Percentiles rank a stretch among this genome's conserved stretches.
Conservation (phyloP, 495 filamentous ascomycete genomes). For the Aspergillus bertholletiae region DNA sequence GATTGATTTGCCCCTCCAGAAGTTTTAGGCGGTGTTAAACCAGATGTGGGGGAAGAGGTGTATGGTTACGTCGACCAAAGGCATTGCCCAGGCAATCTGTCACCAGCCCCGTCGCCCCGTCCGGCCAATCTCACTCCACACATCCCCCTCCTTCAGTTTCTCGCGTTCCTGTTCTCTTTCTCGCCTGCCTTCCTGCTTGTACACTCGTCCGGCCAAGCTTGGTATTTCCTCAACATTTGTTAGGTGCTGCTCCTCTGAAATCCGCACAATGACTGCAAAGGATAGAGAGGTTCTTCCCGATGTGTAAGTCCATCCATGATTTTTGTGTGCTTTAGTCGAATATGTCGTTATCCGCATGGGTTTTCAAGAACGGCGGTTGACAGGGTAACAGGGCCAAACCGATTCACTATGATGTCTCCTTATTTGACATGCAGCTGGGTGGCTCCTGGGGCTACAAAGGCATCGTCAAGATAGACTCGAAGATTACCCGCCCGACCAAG, state of each 20-base stretch:
- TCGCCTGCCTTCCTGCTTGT: slow-evolving; percentile 15
- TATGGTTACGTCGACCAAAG: slow-evolving; percentile 26
- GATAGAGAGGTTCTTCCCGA: slow-evolving; percentile 53
- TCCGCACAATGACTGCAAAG: slow-evolving; percentile 41
- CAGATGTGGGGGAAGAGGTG: slow-evolving; percentile 42
- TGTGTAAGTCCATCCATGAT: slow-evolving; percentile 32
- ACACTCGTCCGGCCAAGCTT: slow-evolving; percentile 17
- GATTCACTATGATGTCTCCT: slow-evolving; percentile 76
- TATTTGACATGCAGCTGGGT: slow-evolving; percentile 72
- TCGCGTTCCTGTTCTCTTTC: slow-evolving; percentile 16
- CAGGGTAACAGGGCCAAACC: slow-evolving; percentile 66
- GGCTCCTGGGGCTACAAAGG: slow-evolving; percentile 80
- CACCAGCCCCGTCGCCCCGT: slow-evolving; percentile 22
- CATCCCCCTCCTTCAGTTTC: slow-evolving; percentile 13
- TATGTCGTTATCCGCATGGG: background rate
- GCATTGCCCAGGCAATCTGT: slow-evolving; percentile 22
- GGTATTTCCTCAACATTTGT: slow-evolving; percentile 10
- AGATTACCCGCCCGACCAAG: slow-evolving; percentile 58
- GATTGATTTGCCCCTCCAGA: background rate
- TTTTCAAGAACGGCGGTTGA: background rate
- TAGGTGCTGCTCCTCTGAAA: slow-evolving; percentile 37
- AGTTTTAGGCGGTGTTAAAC: background rate
- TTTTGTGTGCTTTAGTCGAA: background rate
- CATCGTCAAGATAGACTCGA: slow-evolving; percentile 60
- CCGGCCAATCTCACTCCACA: slow-evolving; percentile 21